These are phyloP conservation scores for Epichloe scottii DNA, from an alignment of 2,329 filamentous ascomycete genomes.

Conservation along the genomic window DNA sequence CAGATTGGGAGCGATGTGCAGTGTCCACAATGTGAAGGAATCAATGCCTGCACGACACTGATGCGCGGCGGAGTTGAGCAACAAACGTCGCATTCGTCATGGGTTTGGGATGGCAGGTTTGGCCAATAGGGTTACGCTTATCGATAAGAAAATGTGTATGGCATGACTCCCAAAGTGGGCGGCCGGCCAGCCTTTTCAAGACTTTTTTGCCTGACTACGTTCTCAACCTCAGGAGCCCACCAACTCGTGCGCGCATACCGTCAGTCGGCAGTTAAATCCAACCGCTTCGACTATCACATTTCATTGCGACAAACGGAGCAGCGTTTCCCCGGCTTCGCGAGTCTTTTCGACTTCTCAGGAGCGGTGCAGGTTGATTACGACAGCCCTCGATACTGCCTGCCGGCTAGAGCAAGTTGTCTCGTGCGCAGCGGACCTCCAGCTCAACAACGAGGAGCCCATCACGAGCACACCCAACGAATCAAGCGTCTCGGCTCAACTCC, in stretches of 20 bases:
- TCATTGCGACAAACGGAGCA: background rate
- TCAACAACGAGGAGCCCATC: background rate
- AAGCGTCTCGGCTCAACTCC: background rate
- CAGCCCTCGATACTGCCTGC: background rate
- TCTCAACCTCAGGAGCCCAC: background rate
- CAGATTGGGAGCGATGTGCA: too few relatives aligned
- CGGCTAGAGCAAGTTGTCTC: background rate
- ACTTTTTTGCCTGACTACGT: background rate
- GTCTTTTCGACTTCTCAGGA: background rate
- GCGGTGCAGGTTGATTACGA: background rate
- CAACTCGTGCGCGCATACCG: background rate
- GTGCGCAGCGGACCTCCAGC: background rate
- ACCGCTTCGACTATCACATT: background rate
- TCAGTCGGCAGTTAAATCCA: background rate
- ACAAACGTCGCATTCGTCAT: too few relatives aligned
- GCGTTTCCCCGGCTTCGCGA: too few relatives aligned
- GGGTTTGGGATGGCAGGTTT: too few relatives aligned
- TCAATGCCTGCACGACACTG: background rate
- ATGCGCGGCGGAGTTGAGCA: too few relatives aligned
- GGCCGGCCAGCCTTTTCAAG: background rate
- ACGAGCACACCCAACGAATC: background rate
- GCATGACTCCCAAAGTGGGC: slow-evolving; percentile 6
- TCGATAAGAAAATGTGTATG: slow-evolving; percentile 19
- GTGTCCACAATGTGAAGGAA: background rate
- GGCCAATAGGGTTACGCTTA: slow-evolving; percentile 7